Evolutionary conservation across 2,329 filamentous ascomycete genomes (phyloP).

Genomic region (Leptodontidium sp.): DNA sequence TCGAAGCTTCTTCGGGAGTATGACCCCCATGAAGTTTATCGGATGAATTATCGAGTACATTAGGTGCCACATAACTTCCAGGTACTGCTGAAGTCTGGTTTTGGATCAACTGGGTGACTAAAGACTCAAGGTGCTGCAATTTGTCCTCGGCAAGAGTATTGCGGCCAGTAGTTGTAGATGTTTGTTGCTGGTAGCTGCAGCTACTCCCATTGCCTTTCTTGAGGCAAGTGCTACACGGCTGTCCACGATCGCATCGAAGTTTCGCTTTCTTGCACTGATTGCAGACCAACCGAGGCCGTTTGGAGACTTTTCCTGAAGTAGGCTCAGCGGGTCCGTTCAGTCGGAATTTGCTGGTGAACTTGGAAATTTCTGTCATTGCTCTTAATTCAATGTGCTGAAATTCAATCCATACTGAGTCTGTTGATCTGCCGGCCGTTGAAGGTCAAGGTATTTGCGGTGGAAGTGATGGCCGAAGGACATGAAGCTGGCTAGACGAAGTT

Average conservation of each 20-base stretch:
- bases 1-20: neutral
- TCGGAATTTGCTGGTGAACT: conserved; percentile 29
- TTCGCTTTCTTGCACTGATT: conserved; percentile 33
- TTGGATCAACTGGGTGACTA: conserved; percentile 33
- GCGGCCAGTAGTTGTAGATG: neutral
- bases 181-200: conserved; percentile 29
- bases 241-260: conserved; percentile 36
- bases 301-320: conserved; percentile 18
- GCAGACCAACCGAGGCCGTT: conserved; percentile 32
- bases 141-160: conserved; percentile 29
- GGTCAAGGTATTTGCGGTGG: too few species aligned
- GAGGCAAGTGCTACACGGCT: conserved; percentile 36
- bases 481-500: too few species aligned
- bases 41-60: neutral
- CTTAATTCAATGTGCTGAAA: too few species aligned
- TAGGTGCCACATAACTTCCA: neutral
- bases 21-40: neutral
- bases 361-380: neutral
- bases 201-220: conserved; percentile 30
- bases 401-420: neutral
- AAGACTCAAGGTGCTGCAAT: conserved; percentile 31
- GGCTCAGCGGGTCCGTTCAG: conserved; percentile 9
- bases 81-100: conserved; percentile 4
- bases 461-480: too few species aligned
- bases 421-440: neutral